Evolutionary conservation across 1,284 basidiomycete genomes (phyloP).

Genomic region (Fomitopsis schrenkii): DNA sequence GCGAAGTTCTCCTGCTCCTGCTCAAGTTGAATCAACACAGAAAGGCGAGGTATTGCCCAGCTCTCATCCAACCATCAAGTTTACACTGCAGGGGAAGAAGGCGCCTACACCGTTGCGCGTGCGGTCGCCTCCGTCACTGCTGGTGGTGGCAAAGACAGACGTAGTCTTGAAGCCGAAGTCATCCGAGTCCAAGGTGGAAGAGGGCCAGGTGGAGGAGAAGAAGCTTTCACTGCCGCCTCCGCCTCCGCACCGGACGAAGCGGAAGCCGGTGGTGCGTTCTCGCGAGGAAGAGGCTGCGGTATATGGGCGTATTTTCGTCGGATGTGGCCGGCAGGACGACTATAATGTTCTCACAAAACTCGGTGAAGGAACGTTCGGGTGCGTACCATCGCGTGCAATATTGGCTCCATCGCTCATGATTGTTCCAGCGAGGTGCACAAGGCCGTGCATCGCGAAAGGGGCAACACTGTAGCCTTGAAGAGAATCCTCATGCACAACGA

Average conservation of each 20-base stretch:
- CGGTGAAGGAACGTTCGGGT: constrained; percentile 96
- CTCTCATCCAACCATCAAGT: constrained; percentile 32
- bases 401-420: constrained; percentile 6
- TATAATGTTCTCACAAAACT: constrained; percentile 84
- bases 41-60: constrained; percentile 33
- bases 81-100: constrained; percentile 31
- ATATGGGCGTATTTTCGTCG: constrained; percentile 68
- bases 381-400: constrained; percentile 25
- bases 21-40: constrained; percentile 8
- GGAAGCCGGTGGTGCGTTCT: constrained; percentile 43
- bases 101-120: constrained; percentile 41
- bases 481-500: constrained; percentile 95
- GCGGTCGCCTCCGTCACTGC: constrained; percentile 42
- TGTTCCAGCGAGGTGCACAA: constrained; percentile 80
- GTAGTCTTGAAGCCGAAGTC: constrained; percentile 6
- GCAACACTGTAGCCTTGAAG: constrained; percentile 82
- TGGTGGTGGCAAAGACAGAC: constrained; percentile 9
- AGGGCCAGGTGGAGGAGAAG: constrained; percentile 2
- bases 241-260: constrained; percentile 14
- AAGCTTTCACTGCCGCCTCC: not conserved
- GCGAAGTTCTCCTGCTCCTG: constrained; percentile 34
- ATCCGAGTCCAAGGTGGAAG: constrained; percentile 3
- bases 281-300: constrained; percentile 62
- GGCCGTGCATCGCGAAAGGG: constrained; percentile 63
- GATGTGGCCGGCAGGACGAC: constrained; percentile 74